These are phyloP conservation scores for Malus asiatica DNA, from an alignment of 306 rosid species.

Conservation along the genomic window DNA sequence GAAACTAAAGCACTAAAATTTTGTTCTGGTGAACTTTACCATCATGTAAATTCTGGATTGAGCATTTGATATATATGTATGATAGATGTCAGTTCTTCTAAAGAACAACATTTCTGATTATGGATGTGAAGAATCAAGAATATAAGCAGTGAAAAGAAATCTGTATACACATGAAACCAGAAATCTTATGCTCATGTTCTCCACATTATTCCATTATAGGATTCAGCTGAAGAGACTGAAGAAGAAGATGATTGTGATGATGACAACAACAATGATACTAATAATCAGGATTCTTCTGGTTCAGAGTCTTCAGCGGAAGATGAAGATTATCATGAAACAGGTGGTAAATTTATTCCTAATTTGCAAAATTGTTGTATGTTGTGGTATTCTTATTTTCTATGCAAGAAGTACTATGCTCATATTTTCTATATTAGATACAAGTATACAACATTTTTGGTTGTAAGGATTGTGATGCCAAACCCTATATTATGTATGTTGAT, in stretches of 20 bases:
- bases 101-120: background rate
- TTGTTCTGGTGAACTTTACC: background rate
- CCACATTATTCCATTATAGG: slow-evolving; percentile 38
- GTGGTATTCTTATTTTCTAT: slow-evolving; percentile 11
- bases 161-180: background rate
- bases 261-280: slow-evolving; percentile 14
- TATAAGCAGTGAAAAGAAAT: background rate
- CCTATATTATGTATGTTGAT: background rate
- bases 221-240: slow-evolving; percentile 46
- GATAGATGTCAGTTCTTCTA: background rate
- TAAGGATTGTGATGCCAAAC: background rate
- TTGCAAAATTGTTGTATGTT: background rate
- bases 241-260: slow-evolving; percentile 8
- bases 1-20: background rate
- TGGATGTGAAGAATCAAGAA: background rate
- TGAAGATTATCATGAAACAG: slow-evolving; percentile 34
- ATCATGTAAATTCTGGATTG: background rate
- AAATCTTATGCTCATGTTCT: slow-evolving; percentile 1
- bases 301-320: slow-evolving; percentile 40
- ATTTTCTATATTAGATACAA: background rate
- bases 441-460: background rate
- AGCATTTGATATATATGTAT: background rate
- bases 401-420: background rate
- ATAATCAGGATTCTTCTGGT: slow-evolving; percentile 26
- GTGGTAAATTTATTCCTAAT: slow-evolving; percentile 33